A percentile compares a stretch with the other conserved stretches of the same genome.
Conservation (phyloP, 1,284 basidiomycete species). For the Anthracocystis walkeri region DNA sequence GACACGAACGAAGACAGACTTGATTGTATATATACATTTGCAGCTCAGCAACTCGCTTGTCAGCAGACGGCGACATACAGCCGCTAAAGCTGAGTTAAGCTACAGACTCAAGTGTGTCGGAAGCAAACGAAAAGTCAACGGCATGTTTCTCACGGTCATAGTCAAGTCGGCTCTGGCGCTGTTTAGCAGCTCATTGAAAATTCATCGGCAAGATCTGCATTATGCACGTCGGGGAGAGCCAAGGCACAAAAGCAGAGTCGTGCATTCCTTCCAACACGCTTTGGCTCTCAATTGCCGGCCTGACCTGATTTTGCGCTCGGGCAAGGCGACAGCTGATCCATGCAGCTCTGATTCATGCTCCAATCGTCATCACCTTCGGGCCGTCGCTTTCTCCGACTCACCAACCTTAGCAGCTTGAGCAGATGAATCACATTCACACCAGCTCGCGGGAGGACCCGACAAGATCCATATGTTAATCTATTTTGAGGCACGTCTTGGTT, state of each 20-base stretch:
- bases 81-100: background rate
- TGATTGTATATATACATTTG: background rate
- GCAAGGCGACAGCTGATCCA: background rate
- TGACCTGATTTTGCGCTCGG: background rate
- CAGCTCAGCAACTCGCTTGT: background rate
- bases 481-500: too few relatives aligned
- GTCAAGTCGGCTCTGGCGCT: background rate
- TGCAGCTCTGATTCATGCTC: background rate
- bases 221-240: slow-evolving; percentile 30
- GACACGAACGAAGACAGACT: background rate
- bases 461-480: too few relatives aligned
- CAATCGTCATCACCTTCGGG: background rate
- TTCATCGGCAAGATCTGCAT: slow-evolving; percentile 21
- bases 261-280: background rate
- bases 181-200: background rate
- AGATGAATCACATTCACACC: too few relatives aligned
- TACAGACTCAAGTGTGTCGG: background rate
- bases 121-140: background rate
- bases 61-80: background rate
- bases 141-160: background rate
- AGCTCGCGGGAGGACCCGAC: too few relatives aligned
- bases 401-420: background rate
- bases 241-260: background rate
- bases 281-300: background rate
- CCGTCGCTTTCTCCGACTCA: background rate